A percentile compares a stretch with the other conserved stretches of the same genome.
phyloP scores from a whole-genome alignment of 345 rosid genomes.

The Isatis tinctoria region DNA sequence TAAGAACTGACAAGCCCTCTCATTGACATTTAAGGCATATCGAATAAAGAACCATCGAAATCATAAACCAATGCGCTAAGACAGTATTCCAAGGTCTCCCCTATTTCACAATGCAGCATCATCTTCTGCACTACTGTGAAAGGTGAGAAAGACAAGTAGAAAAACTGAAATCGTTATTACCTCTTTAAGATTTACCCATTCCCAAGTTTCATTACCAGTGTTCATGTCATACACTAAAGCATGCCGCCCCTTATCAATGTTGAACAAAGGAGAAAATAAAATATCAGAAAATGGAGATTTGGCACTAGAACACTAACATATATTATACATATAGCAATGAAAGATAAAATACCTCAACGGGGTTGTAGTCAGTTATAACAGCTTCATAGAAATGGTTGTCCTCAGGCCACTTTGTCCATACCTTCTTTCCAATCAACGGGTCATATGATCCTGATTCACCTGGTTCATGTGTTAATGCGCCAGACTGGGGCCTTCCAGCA shows the following conservation, averaged over 20 bases:
- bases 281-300: conserved; percentile 22
- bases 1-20: background rate
- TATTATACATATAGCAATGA: background rate
- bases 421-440: conserved; percentile 77
- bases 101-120: background rate
- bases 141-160: background rate
- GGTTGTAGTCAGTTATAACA: conserved; percentile 69
- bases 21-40: background rate
- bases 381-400: conserved; percentile 92
- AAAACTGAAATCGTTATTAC: conserved; percentile 36
- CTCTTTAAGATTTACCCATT: conserved; percentile 99
- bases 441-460: conserved; percentile 61
- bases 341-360: conserved; percentile 51
- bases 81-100: background rate
- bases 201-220: conserved; percentile 79
- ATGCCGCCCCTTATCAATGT: conserved; percentile 67
- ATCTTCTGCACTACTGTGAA: conserved; percentile 8
- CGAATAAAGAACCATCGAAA: background rate
- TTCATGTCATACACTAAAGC: conserved; percentile 87
- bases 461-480: conserved; percentile 57
- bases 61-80: background rate
- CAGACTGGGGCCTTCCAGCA: conserved; percentile 63
- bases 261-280: background rate
- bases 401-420: conserved; percentile 98
- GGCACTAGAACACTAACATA: background rate